Base-by-base conservation (phyloP, 2,329 filamentous ascomycete genomes). In the Coleophoma crateriformis region DNA sequence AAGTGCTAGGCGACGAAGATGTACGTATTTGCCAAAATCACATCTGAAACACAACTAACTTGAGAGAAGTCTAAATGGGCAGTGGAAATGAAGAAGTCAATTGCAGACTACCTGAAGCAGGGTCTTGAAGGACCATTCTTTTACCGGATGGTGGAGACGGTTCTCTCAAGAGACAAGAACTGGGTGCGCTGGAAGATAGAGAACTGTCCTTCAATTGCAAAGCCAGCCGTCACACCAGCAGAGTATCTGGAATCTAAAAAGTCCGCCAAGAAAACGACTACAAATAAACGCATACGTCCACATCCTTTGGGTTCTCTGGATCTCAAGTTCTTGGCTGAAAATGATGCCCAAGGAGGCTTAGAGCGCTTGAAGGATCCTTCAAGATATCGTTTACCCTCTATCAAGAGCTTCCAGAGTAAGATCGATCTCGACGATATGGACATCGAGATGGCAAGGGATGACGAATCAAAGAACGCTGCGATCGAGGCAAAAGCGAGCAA, bases 171-270 rank as follows among this genome's bases (percentile, higher is more conserved):
- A 55, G 94, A 99, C 68, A 97, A 96, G 73, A 96, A 97, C 65
- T 99, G 95, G 95, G 90, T 95, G 41, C 86, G 90, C 54, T 99
- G 94, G 94, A 99, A 99, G 71, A 85, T 92, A 52, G 90, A 96
- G 66, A 89, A 85, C 58, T 99, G 94, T 65, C 89, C 90, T 20
- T 81, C 86, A 6, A 97, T 99, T 62, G 84, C 91, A 63, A 80
- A 82, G 52, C 81, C 87, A 19, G 74, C 88, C 11, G 78, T 97
- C 32, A 77, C 84, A 3, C 77, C 85, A 1, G 70, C 80, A 27
- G 79, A 85, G 43, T 92, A 90, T 64, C 68, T 84, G 37, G 78
- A 83, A 48, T 85, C 90, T 20, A 87, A 85, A 64, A 72, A 77
- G 32, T 74, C 79, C 42, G 84, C 84, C 3, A 77, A 79, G 54